Evolutionary conservation across 345 rosid genomes (phyloP), one percentile per base, ranked within the genome.

Genomic region (Ailanthus altissimus): DNA sequence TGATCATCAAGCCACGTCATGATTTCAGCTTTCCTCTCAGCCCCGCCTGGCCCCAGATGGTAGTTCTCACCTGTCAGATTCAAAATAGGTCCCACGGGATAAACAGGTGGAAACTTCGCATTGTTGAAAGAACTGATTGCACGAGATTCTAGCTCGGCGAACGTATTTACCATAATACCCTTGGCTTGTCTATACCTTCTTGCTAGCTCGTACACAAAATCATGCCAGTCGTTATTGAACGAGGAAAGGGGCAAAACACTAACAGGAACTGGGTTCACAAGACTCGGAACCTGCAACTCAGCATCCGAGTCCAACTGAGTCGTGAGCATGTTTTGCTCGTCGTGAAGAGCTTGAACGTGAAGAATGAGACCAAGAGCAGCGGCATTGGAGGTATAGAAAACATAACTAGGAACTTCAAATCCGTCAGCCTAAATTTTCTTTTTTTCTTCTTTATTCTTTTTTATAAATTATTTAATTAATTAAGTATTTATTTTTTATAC

Each of bases 1-100:
- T 82, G 83, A 46, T 74, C 57, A 38, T 84, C 81, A 1, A 84
- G 80, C 87, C 85, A 85, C 15, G 40, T 36, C 71, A 59, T 56
- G 75, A 82, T 26, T 8, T 53, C 38, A 1, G 3, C 46, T 0
- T 67, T 50, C 18, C 42, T 46, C 7, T 36, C 5, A 4, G 43
- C 63, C 77, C 45, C 3, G 10, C 78, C 58, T 0, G 45, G 20
- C 14, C 73, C 38, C 38, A 32, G 79, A 0, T 56, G 40, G 15
- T 68, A n/a, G 25, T 43, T 28, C 16, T 15, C 53, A 8, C 58
- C 49, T 5, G 38, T 28, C 13, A 72, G 47, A 53, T 72, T 36
- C 28, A 78, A 20, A 63, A 70, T 25, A 0, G 62, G 26, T 50
- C 74, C 74, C 28, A 70, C 43, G 1, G 74, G 4, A 4, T 70